A percentile compares a stretch with the other conserved stretches of the same genome.
Conservation (phyloP, 148 eudicot genomes). For the Rhododendron williamsianum region DNA sequence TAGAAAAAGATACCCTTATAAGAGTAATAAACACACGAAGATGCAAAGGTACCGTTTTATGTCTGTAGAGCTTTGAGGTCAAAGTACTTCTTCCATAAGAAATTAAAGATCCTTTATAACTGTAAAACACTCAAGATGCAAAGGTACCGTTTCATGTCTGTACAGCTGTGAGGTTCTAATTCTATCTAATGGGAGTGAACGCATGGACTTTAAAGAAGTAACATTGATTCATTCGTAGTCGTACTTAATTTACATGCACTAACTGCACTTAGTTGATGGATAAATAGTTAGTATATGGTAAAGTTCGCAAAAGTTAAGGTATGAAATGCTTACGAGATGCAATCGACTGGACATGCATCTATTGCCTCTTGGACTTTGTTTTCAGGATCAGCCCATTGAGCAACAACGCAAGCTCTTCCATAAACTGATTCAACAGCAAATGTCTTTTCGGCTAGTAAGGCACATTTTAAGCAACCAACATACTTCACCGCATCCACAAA, state of each 20-base stretch:
- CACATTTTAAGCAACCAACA: slow-evolving; percentile 89
- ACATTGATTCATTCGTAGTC: neutral
- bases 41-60: neutral
- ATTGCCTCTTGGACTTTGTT: slow-evolving; percentile 66
- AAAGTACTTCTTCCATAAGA: neutral
- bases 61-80: neutral
- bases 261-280: neutral
- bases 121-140: neutral
- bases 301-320: neutral
- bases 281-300: neutral
- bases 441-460: slow-evolving; percentile 66
- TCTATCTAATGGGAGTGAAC: neutral
- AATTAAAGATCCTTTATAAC: too few relatives aligned
- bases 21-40: neutral
- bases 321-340: slow-evolving; percentile 62
- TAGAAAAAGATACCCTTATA: neutral
- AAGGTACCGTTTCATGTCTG: neutral
- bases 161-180: neutral
- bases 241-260: neutral
- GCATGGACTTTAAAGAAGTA: neutral
- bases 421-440: slow-evolving; percentile 75
- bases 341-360: slow-evolving; percentile 78
- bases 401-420: slow-evolving; percentile 85
- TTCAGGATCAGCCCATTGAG: slow-evolving; percentile 95
- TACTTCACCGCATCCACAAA: slow-evolving; percentile 88